Base-by-base conservation (phyloP, 2,329 filamentous ascomycete genomes). In the Ascochyta viciae-villosae region DNA sequence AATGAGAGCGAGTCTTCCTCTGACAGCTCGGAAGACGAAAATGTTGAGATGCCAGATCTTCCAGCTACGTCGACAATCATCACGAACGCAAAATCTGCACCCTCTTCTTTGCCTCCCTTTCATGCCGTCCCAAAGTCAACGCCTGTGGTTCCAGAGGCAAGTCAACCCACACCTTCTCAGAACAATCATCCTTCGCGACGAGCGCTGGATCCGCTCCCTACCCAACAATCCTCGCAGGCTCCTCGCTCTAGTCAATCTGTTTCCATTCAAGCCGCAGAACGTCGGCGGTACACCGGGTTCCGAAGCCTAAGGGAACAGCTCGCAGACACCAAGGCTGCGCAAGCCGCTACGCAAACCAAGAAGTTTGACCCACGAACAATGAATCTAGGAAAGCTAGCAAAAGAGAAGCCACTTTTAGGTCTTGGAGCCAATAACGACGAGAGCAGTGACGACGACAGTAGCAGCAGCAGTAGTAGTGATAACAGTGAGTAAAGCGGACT, bases 21-120 rank as follows among this genome's bases (percentile, higher is more conserved):
- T 7, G 56, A 63, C 19, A 62, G 59, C 27, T 48, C 54, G 2
- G 44, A 51, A 9, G 61, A 61, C 7, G 57, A 58, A 27, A 59
- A 62, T 13, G 49, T 40, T 9, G 51, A 63, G 24, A 57, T 61
- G 54, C 31, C 44, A 19, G 55, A 63, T 19, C 22, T 34, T 9
- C 42, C 47, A 5, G n/a, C 40, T 26, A 38, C 37, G 13, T 38
- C 31, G 12, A 38, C 37, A 15, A 27, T 34, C 23, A 15, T 35
- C 15, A n/a, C 50, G 3, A 27, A 50, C 6, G 24, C 44, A 4
- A 38, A 44, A 19, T 37, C 37, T 19, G 44, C 55, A 16, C 55
- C 54, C 19, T 63, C 65, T 16, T 62, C 63, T 6, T 63, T 63
- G 2, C 64, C 64, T 29, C 48, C 42, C 34, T 6, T 54, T 6